These are phyloP conservation scores for Trametes villosa DNA, from an alignment of 768 basidiomycete genomes.

Conservation along the genomic window DNA sequence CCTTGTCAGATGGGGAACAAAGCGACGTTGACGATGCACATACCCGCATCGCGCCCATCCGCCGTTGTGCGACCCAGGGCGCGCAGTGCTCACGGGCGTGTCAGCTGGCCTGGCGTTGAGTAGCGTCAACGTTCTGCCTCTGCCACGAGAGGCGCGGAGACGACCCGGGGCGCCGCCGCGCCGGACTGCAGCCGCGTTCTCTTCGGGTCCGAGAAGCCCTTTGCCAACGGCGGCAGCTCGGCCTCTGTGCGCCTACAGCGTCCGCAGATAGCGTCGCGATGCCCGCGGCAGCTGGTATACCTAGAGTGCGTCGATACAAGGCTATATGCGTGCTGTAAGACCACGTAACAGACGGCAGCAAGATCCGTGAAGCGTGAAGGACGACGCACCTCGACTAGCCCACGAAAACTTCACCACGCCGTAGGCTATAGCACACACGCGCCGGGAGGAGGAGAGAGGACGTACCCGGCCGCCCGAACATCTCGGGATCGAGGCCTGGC, in stretches of 20 bases:
- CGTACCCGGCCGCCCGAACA: background rate
- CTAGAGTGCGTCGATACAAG: background rate
- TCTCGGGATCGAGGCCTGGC: background rate
- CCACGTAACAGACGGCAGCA: too few relatives aligned
- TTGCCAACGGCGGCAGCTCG: background rate
- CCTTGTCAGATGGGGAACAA: background rate
- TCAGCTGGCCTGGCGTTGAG: background rate
- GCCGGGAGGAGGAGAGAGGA: background rate
- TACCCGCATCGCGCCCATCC: too few relatives aligned
- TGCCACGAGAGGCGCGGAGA: background rate
- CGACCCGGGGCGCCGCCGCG: background rate
- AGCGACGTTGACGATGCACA: background rate
- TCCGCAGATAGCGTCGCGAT: background rate
- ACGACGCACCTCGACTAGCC: background rate
- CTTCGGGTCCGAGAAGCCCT: conserved; percentile 3
- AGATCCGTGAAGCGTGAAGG: too few relatives aligned
- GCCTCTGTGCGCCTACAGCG: background rate
- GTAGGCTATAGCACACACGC: background rate
- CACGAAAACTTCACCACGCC: background rate
- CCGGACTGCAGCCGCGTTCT: background rate
- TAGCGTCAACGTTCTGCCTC: background rate
- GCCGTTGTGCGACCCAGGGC: too few relatives aligned
- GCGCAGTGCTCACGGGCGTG: background rate
- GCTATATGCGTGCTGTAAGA: too few relatives aligned
- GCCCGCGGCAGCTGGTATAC: background rate